phyloP scores from a whole-genome alignment of 768 basidiomycete genomes.

The Gloeopeniophorella convolvens region DNA sequence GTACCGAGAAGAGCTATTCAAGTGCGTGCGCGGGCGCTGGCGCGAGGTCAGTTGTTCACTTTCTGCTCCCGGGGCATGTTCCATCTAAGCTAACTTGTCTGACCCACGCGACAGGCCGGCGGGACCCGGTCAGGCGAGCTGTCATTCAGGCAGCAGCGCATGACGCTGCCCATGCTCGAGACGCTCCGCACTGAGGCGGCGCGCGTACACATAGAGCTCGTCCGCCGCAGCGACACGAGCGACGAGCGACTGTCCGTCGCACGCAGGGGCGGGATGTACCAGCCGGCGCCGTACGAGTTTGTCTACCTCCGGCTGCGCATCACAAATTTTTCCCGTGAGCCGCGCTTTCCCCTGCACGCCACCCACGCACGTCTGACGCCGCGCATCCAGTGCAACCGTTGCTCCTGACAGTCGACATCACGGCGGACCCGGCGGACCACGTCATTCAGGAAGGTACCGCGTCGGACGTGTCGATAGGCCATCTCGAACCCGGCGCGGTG shows the following conservation, averaged over 20 bases:
- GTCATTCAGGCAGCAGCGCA: conserved; percentile 67
- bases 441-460: conserved; percentile 65
- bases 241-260: conserved; percentile 19
- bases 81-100: too few species aligned
- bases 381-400: conserved; percentile 41
- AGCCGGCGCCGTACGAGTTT: conserved; percentile 54
- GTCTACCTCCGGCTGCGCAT: conserved; percentile 51
- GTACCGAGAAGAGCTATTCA: conserved; percentile 88
- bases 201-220: conserved; percentile 40
- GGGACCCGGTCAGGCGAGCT: conserved; percentile 72
- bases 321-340: conserved; percentile 64
- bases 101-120: conserved; percentile 51
- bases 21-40: conserved; percentile 66
- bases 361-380: not conserved
- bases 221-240: conserved; percentile 16
- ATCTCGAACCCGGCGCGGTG: conserved; percentile 49
- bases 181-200: conserved; percentile 64
- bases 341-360: not conserved
- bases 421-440: conserved; percentile 54
- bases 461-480: conserved; percentile 56
- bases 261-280: conserved; percentile 37
- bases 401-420: conserved; percentile 47
- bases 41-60: conserved; percentile 71
- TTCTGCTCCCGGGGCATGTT: too few species aligned
- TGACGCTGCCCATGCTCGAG: conserved; percentile 77